phyloP scores from a whole-genome alignment of 2,329 filamentous ascomycete species.

The Lecanoromycetidae sp. region DNA sequence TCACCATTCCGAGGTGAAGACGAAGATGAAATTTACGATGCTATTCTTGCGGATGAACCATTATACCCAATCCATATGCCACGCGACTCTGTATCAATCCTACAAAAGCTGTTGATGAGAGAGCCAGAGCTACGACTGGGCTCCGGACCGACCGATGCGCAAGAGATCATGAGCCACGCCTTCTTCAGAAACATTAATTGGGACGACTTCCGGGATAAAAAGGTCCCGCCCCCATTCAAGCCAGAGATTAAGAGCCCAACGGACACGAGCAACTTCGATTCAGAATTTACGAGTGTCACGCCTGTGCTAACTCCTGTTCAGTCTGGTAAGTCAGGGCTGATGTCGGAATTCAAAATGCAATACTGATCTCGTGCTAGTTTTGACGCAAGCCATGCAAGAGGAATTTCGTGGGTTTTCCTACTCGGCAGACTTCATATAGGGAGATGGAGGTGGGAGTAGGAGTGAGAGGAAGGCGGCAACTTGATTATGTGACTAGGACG shows the following conservation, averaged over 20 bases:
- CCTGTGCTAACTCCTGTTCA: slow-evolving; percentile 94
- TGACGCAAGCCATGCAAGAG: slow-evolving; percentile 98
- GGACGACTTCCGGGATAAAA: slow-evolving; percentile 97
- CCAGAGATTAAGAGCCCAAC: slow-evolving; percentile 83
- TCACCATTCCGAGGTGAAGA: slow-evolving; percentile 98
- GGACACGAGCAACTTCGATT: slow-evolving; percentile 99
- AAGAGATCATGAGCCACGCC: slow-evolving; percentile 97
- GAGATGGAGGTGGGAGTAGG: background rate
- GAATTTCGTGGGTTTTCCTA: slow-evolving; percentile 99
- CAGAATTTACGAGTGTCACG: slow-evolving; percentile 95
- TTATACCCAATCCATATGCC: slow-evolving; percentile 99
- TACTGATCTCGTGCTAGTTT: slow-evolving; percentile 44
- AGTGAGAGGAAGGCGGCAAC: background rate
- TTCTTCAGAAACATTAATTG: slow-evolving; percentile 98
- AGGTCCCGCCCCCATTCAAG: slow-evolving; percentile 75
- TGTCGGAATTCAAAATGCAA: background rate
- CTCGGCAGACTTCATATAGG: slow-evolving; percentile 18
- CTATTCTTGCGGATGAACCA: slow-evolving; percentile 92
- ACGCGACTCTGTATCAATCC: slow-evolving; percentile 88
- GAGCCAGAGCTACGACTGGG: slow-evolving; percentile 89
- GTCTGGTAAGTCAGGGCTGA: slow-evolving; percentile 58
- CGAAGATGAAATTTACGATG: slow-evolving; percentile 98
- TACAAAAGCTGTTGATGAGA: slow-evolving; percentile 91
- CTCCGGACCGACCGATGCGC: slow-evolving; percentile 88
- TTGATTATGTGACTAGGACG: background rate